phyloP scores from a whole-genome alignment of 2,329 filamentous ascomycete species.

The Alternaria sp. region DNA sequence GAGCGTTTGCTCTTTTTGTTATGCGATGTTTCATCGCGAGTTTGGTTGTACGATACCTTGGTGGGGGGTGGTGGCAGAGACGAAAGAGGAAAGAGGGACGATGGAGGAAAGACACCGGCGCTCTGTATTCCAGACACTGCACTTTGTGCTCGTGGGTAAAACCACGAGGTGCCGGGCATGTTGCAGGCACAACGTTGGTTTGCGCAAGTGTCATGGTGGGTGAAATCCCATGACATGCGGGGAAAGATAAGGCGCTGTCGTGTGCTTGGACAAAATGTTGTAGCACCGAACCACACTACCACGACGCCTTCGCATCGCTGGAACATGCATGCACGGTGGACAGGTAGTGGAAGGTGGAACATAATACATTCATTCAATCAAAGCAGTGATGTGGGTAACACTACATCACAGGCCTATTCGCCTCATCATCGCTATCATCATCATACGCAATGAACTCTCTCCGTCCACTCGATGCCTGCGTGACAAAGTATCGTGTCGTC shows the following conservation, averaged over 20 bases:
- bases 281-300: background rate
- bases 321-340: slow-evolving; percentile 20
- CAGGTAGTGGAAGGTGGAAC: background rate
- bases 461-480: slow-evolving; percentile 21
- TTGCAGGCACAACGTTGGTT: background rate
- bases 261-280: background rate
- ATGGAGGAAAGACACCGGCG: background rate
- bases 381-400: slow-evolving; percentile 13
- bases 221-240: slow-evolving; percentile 9
- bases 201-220: background rate
- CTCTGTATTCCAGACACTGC: background rate
- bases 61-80: background rate
- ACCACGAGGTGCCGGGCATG: background rate
- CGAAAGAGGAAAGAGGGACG: background rate
- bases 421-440: slow-evolving; percentile 42
- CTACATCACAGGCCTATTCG: slow-evolving; percentile 42
- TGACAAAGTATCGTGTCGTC: slow-evolving; percentile 22
- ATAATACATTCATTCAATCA: slow-evolving; percentile 5
- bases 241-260: background rate
- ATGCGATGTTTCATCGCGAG: background rate
- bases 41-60: background rate
- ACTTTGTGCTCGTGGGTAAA: slow-evolving; percentile 9
- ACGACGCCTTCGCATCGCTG: slow-evolving; percentile 17
- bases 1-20: background rate
- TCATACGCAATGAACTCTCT: slow-evolving; percentile 35